A percentile compares a stretch with the other conserved stretches of the same genome.
Evolutionary conservation across 352 stramenopile genomes (phyloP).

Genomic region (Phytopythium cucurbitacearum): DNA sequence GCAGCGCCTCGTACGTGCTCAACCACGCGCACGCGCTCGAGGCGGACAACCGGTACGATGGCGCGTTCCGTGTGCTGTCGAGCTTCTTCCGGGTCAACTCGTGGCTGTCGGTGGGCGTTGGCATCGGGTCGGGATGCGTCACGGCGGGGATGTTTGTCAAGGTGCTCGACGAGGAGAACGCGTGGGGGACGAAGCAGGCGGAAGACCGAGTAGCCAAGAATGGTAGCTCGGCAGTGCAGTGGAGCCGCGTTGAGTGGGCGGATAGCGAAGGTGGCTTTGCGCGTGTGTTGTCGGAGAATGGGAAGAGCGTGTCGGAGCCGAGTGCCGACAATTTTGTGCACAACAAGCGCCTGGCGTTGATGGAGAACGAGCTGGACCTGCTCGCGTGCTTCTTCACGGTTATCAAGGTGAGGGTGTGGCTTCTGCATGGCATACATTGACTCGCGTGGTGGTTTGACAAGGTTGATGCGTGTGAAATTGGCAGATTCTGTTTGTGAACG

Average conservation of each 20-base stretch:
- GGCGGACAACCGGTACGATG: slow-evolving; percentile 29
- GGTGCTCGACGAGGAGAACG: slow-evolving; percentile 20
- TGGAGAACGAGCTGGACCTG: slow-evolving; percentile 63
- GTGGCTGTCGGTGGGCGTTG: slow-evolving; percentile 22
- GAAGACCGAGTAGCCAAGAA: background rate
- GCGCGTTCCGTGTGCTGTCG: slow-evolving; percentile 33
- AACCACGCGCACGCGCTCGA: slow-evolving; percentile 67
- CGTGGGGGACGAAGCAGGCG: slow-evolving; percentile 9
- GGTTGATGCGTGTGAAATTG: slow-evolving; percentile 5
- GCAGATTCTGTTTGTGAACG: slow-evolving; percentile 68
- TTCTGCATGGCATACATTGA: background rate
- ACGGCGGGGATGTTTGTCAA: slow-evolving; percentile 23
- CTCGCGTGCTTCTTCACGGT: slow-evolving; percentile 77
- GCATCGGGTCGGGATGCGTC: slow-evolving; percentile 9
- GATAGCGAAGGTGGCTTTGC: slow-evolving; percentile 11
- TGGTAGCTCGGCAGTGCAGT: background rate
- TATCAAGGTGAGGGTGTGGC: slow-evolving; percentile 42
- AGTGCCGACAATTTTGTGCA: slow-evolving; percentile 2
- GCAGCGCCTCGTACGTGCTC: slow-evolving; percentile 56
- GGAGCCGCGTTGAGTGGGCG: slow-evolving; percentile 23
- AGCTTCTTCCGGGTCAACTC: slow-evolving; percentile 39
- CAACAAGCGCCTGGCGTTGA: slow-evolving; percentile 5
- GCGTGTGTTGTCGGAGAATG: slow-evolving; percentile 8
- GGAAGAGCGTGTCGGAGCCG: slow-evolving; percentile 6
- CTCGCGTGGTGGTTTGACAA: no score